Evolutionary conservation across 164 flowering plant genomes (phyloP), one percentile per base, ranked within the genome.

Genomic region (Umbilicus rupestris): DNA sequence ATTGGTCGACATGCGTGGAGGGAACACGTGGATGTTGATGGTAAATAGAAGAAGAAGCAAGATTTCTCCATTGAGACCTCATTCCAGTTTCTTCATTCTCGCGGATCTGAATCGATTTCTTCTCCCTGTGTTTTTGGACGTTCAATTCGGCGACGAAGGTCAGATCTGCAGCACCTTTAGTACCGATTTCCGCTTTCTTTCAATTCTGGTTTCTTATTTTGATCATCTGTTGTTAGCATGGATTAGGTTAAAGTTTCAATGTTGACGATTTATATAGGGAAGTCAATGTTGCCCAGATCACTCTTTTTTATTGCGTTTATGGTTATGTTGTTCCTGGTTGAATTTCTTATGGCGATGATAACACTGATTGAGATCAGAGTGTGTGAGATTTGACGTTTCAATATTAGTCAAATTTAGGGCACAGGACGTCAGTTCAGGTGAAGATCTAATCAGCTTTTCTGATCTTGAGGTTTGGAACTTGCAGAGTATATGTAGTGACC

Each of bases 1-100:
- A 24, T 52, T 52, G 16, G 58, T 52, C 1, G 29, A 24, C 58
- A 52, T 52, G 58, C 58, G 58, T 52, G 58, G 58, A 52, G 31
- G 58, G 15, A 24, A 9, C 24, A 52, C 58, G 58, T 52, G 58
- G 58, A 52, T 24, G 2, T 8, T 26, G 29, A 7, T 47, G 22
- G 52, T n/a, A n/a, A 47, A n/a, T 47, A 44, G 15, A 9, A 55
- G 8, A 52, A 10, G 60, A 55, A 26, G 33, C 33, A 28, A 22
- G 15, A 2, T 3, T 52, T 52, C 44, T 41, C 12, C 44, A 12
- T 9, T 41, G 12, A 9, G 44, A 41, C 44, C 44, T 52, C 52
- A 47, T 47, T 47, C 58, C 6, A 52, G 8, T 9, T 24, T 8
- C 58, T 22, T 1, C 52, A 6, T 16, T 47, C 52, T n/a, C 15